A percentile compares a stretch with the other conserved stretches of the same genome.
Conservation (phyloP, 2,329 filamentous ascomycete species). For the Pseudogymnoascus verrucosus region DNA sequence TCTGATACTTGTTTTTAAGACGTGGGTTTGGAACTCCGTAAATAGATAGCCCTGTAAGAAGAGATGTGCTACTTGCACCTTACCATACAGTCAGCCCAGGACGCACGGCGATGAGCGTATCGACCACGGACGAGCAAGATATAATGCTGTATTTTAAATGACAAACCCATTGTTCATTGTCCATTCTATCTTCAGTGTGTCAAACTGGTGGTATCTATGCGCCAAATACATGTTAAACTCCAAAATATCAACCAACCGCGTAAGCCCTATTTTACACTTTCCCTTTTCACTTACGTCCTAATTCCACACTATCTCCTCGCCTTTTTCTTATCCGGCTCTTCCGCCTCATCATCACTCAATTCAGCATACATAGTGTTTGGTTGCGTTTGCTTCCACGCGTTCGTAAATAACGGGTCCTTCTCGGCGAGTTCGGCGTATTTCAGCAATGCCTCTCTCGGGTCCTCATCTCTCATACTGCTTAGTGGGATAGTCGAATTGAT, state of each 20-base stretch:
- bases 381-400: constrained; percentile 86
- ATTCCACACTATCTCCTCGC: not conserved
- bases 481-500: constrained; percentile 84
- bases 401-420: constrained; percentile 90
- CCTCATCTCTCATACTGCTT: constrained; percentile 89
- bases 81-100: not conserved
- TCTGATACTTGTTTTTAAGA: not conserved
- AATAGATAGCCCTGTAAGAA: not conserved
- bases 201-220: constrained; percentile 1
- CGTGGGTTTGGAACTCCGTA: not conserved
- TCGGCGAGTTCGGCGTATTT: constrained; percentile 93
- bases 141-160: not conserved
- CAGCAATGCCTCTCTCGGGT: constrained; percentile 84
- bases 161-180: not conserved
- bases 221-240: constrained; percentile 6
- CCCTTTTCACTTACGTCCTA: not conserved
- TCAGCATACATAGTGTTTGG: constrained; percentile 88
- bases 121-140: not conserved
- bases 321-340: constrained; percentile 28
- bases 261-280: not conserved
- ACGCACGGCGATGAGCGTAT: not conserved
- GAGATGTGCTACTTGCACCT: not conserved
- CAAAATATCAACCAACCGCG: not conserved
- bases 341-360: constrained; percentile 73
- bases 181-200: not conserved